These are phyloP conservation scores for Paramecium pentaurelia DNA, from an alignment of 73 alveolate genomes.

Conservation along the genomic window DNA sequence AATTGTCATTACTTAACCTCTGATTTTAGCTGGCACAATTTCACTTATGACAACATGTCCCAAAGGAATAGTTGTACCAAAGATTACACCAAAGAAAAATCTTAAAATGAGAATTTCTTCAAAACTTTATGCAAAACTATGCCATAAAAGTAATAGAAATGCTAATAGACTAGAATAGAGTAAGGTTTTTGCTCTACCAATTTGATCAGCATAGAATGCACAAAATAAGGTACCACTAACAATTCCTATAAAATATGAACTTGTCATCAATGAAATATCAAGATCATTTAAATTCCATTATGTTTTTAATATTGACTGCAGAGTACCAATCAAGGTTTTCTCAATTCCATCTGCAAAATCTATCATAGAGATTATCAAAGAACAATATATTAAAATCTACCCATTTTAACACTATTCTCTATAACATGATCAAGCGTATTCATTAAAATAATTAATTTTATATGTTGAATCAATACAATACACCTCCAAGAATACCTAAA, in stretches of 20 bases:
- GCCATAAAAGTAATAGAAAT: neutral
- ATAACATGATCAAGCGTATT: neutral
- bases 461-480: neutral
- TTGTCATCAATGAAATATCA: neutral
- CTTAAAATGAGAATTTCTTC: neutral
- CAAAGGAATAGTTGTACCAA: neutral
- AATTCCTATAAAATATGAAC: neutral
- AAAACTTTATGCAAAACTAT: neutral
- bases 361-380: neutral
- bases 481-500: neutral
- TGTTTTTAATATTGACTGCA: neutral
- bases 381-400: neutral
- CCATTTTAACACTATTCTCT: neutral
- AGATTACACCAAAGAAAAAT: neutral
- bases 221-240: slow-evolving; percentile 15
- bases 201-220: neutral
- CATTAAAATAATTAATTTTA: neutral
- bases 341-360: slow-evolving; percentile 47
- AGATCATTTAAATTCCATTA: neutral
- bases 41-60: slow-evolving; percentile 24
- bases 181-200: neutral
- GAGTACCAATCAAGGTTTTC: neutral
- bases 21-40: slow-evolving; percentile 11
- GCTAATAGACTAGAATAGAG: neutral
- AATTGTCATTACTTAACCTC: slow-evolving; percentile 21